Evolutionary conservation across 2,329 filamentous ascomycete species (phyloP), one percentile per base, ranked within the genome.

Genomic region (Acrocalymma vagum): DNA sequence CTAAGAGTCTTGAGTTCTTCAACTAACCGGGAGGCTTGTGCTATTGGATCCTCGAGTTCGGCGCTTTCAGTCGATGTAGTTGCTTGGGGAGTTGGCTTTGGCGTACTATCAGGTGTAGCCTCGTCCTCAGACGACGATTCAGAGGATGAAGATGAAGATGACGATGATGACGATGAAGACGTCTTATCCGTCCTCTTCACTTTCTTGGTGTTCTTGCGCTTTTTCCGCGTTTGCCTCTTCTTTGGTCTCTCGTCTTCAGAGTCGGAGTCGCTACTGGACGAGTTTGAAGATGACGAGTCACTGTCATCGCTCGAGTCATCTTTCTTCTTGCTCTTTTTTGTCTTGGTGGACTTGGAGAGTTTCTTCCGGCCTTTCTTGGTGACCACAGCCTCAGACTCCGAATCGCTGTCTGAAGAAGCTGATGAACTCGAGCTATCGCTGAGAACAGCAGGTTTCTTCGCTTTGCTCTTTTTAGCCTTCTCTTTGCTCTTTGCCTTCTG

Each of bases 381-480:
- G 7, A 13, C 23, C 11, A 41, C 42, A 14, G 51, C 34, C n/a
- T 53, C 50, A 9, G 51, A 51, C 5, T 53, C 51, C 2, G 49
- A 59, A n/a, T 45, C 42, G 22, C 32, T 45, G 3, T 53, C 49
- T 1, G 51, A 57, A n/a, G 45, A 53, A 11, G 42, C 32, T 6
- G 42, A 38, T 3, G 48, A 51, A 20, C 44, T 57, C 9, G 51
- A 47, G 3, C 55, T 45, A 10, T 58, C 52, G 31, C 52, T 58
- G 1, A 46, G 34, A 18, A 30, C 38, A 2, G 51, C 42, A n/a
- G 49, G 30, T 29, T 55, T 58, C 33, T 55, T 62, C 29, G 30
- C 51, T 33, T 53, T 58, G n/a, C 32, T 53, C 44, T 51, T 62
- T 44, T 51, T 62, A 13, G 22, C 28, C 27, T 58, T 65, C 5